Base-by-base conservation (phyloP, 164 flowering plant genomes). In the Piper betle region DNA sequence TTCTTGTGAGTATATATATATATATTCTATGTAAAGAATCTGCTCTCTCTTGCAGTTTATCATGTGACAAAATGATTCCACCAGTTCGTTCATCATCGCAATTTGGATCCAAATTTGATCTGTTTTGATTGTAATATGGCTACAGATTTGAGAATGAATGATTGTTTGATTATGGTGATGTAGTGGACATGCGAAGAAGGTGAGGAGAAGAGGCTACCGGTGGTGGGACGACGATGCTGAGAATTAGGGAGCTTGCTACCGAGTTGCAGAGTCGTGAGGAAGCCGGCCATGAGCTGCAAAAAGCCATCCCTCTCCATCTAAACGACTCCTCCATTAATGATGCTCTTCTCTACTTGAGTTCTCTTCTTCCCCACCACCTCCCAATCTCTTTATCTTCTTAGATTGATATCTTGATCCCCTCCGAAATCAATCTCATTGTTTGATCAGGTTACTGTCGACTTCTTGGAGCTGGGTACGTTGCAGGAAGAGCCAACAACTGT, bases 321-420 rank as follows among this genome's bases (percentile, higher is more conserved):
- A 65, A 67, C 46, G 59, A 69, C 11, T 72, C 53, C 39, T 75
- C 71, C 1, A 43, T 57, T 37, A 25, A 19, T 42, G 74, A 79
- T 50, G 77, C 83, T 37, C 61, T 67, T 37, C 82, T 83, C 64
- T 53, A 42, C 60, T 85, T 83, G 71, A 71, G 69, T 12, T 39
- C 33, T 25, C 33, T 25, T 25, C 39, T 46, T 56, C 39, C 39
- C 39, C 12, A 5, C 6, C 16, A 25, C 37, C 25, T 55, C 38
- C 37, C 6, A 37, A n/a, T 20, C 15, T 25, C 6, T 5, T 38
- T 55, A 7, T 17, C 33, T 13, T 13, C 33, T 9, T 55, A 25
- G 58, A 56, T 56, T 7, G 8, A n/a, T 18, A 19, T 46, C 18
- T 48, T 52, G 3, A 53, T 39, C 37, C 37, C 2, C 13, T 53